Evolutionary conservation across 1,139 yeast genomes (phyloP).

Genomic region (Dujonia santamariae): DNA sequence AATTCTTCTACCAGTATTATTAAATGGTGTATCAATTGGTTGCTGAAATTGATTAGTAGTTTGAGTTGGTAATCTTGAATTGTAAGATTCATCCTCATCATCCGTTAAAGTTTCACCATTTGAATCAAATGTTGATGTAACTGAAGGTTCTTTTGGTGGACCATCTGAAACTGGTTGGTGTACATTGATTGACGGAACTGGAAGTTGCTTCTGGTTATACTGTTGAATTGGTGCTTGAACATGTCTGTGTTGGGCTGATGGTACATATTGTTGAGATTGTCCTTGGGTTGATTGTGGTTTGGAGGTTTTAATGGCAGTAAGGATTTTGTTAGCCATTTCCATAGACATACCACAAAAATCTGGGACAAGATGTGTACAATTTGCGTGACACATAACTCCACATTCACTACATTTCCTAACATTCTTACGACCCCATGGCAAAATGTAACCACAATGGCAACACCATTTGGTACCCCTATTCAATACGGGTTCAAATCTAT

Average conservation of each 20-base stretch:
- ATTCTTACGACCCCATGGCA: slow-evolving; percentile 93
- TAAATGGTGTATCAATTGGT: slow-evolving; percentile 30
- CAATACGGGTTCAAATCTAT: slow-evolving; percentile 84
- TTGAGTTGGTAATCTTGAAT: slow-evolving; percentile 33
- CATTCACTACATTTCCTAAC: slow-evolving; percentile 96
- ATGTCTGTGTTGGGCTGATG: background rate
- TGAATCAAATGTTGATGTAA: too few species aligned
- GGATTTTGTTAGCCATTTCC: slow-evolving; percentile 91
- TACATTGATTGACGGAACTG: background rate
- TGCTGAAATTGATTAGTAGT: slow-evolving; percentile 31
- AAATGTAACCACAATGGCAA: slow-evolving; percentile 94
- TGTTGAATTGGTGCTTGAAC: slow-evolving; percentile 12
- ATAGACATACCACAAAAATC: slow-evolving; percentile 98
- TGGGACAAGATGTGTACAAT: slow-evolving; percentile 92
- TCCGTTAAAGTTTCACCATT: slow-evolving; percentile 14
- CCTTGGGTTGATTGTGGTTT: slow-evolving; percentile 41
- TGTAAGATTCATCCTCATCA: slow-evolving; percentile 26
- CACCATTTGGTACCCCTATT: slow-evolving; percentile 99
- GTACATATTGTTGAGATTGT: background rate
- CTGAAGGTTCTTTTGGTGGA: background rate
- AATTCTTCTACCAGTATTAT: slow-evolving; percentile 19
- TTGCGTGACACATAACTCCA: slow-evolving; percentile 90
- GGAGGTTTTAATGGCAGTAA: slow-evolving; percentile 80
- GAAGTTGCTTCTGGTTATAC: slow-evolving; percentile 8
- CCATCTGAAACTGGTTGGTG: background rate